A percentile compares a stretch with the other conserved stretches of the same genome.
Evolutionary conservation across 2,329 filamentous ascomycete species (phyloP).

Genomic region (Pezicula carpinea): DNA sequence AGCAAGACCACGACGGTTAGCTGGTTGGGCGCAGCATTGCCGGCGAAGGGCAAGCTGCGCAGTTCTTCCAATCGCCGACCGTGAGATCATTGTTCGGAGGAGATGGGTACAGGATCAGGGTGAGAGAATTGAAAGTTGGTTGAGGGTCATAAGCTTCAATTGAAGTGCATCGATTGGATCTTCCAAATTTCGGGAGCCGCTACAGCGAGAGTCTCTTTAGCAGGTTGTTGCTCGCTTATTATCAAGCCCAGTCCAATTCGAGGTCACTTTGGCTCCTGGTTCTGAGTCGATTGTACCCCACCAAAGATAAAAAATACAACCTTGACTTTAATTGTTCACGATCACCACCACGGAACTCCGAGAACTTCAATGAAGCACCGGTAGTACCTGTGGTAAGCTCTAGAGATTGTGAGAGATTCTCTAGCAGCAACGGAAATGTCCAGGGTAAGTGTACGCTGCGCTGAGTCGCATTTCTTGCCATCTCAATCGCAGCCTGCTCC

Average conservation of each 20-base stretch:
- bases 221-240: background rate
- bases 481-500: constrained; percentile 18
- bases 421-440: constrained; percentile 60
- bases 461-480: constrained; percentile 8
- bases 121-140: constrained; percentile 34
- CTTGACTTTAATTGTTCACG: background rate
- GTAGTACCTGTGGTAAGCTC: constrained; percentile 67
- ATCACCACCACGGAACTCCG: background rate
- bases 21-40: constrained; percentile 51
- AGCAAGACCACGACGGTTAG: constrained; percentile 57
- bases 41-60: constrained; percentile 57
- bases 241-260: background rate
- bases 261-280: background rate
- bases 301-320: background rate
- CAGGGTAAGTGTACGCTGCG: constrained; percentile 42
- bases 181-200: constrained; percentile 9
- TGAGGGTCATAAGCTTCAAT: constrained; percentile 38
- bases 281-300: background rate
- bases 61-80: constrained; percentile 59
- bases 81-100: constrained; percentile 61
- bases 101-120: constrained; percentile 24
- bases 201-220: background rate
- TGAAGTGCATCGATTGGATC: constrained; percentile 31
- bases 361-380: constrained; percentile 35
- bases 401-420: constrained; percentile 76